phyloP scores from a whole-genome alignment of 1,139 yeast genomes.

The Tardiomyces depauwii region DNA sequence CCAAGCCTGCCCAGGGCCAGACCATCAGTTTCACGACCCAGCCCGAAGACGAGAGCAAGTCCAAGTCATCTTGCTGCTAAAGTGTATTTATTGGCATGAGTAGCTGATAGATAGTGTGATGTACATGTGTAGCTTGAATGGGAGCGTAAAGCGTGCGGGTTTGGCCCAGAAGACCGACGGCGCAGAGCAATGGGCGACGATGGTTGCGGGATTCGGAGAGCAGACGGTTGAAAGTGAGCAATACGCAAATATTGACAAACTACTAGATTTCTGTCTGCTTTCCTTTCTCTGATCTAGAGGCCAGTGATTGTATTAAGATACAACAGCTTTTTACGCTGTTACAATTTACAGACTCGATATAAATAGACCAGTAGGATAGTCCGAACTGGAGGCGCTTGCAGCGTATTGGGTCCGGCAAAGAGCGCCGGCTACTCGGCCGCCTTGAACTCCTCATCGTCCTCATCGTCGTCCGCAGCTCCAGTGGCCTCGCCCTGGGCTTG shows the following conservation, averaged over 20 bases:
- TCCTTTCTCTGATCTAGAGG: too few species aligned
- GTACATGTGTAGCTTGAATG: background rate
- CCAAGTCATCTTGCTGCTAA: constrained; percentile 51
- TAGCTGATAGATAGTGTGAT: constrained; percentile 7
- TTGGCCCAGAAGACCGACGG: background rate
- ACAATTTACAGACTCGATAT: background rate
- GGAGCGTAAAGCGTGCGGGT: background rate
- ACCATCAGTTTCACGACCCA: constrained; percentile 91
- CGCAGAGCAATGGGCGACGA: background rate
- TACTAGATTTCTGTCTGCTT: too few species aligned
- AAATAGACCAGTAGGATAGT: background rate
- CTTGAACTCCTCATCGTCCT: constrained; percentile 13
- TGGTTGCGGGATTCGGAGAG: background rate
- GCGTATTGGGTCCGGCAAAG: background rate
- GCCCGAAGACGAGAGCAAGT: constrained; percentile 65
- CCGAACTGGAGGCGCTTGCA: background rate
- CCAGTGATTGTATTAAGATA: background rate
- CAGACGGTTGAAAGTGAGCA: too few species aligned
- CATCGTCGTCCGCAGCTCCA: constrained; percentile 33
- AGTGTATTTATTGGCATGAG: constrained; percentile 5
- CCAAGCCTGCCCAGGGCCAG: constrained; percentile 54
- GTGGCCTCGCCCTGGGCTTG: constrained; percentile 24
- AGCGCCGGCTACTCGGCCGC: background rate
- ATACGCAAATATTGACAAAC: too few species aligned
- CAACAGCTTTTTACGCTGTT: too few species aligned